Base-by-base conservation (phyloP, 2,329 filamentous ascomycete genomes). In the Cryphonectria carpinicola region DNA sequence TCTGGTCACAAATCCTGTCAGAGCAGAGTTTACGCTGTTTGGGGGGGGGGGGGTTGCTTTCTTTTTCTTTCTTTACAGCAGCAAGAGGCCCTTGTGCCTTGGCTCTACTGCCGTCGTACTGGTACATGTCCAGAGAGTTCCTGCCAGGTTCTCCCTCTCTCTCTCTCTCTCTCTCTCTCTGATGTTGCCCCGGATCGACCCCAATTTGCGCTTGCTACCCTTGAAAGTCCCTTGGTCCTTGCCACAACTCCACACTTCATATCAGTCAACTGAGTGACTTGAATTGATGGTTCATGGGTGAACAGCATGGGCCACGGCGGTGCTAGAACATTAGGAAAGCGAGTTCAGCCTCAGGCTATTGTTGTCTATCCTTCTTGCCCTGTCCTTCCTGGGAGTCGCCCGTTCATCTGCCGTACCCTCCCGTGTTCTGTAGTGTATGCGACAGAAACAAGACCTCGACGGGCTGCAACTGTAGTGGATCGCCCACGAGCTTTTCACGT, bases 231-330 rank as follows among this genome's bases (percentile, higher is more conserved):
- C 71, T 68, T 68, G 71, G 66, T 67, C 69, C 71, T 72, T 70
- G 71, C 71, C 71, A 68, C 71, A 70, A 72, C 71, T 72, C 71
- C 68, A 71, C 68, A 65, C 66, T 68, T 62, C 66, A 68, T 62
- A 63, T 68, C 56, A 52, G 19, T 68, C 70, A 71, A 70, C 65
- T 68, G 68, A 25, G 65, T 65, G 69, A n/a, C 22, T 22, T 49
- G 46, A n/a, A 60, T 71, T 56, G 63, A 70, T 58, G 69, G 63
- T 54, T 35, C 71, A 67, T 43, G 62, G 43, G 70, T 63, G 66
- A n/a, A n/a, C 22, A n/a, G 35, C 66, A 65, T 43, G 32, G 52
- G 37, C n/a, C 7, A 25, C 43, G 39, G 52, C 28, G 8, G 22
- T 67, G 37, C 63, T 62, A 28, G 41, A 17, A 17, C 35, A 28